These are phyloP conservation scores for Solanum gandarillasii DNA, from an alignment of 257 asterid genomes.

Conservation along the genomic window DNA sequence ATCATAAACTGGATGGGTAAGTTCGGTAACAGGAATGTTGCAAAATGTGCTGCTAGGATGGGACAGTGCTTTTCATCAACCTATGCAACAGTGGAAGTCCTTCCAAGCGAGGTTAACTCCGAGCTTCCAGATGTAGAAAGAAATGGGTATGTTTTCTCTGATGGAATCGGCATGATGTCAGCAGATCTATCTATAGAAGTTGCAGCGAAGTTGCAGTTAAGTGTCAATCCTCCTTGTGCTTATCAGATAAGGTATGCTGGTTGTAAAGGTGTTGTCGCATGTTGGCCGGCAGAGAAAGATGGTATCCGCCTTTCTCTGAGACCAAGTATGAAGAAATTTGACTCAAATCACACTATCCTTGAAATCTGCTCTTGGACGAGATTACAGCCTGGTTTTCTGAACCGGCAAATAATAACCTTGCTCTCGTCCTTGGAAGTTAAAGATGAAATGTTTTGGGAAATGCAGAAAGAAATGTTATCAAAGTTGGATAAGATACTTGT, in stretches of 20 bases:
- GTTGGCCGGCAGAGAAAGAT: constrained; percentile 52
- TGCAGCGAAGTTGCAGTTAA: constrained; percentile 57
- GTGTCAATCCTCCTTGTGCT: constrained; percentile 60
- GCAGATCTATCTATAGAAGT: constrained; percentile 63
- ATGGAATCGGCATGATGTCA: constrained; percentile 85
- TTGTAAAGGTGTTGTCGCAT: constrained; percentile 78
- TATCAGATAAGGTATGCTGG: constrained; percentile 93
- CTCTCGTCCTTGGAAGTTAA: constrained; percentile 71
- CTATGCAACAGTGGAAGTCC: constrained; percentile 87
- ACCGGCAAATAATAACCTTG: constrained; percentile 76
- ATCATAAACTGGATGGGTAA: constrained; percentile 82
- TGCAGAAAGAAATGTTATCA: constrained; percentile 71
- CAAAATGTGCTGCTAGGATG: constrained; percentile 96
- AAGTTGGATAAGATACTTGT: constrained; percentile 58
- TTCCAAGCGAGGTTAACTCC: constrained; percentile 18
- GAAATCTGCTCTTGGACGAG: constrained; percentile 98
- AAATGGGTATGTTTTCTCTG: constrained; percentile 65
- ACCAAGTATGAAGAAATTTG: constrained; percentile 74
- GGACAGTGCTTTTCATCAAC: constrained; percentile 99
- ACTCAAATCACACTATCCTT: constrained; percentile 55
- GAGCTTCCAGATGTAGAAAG: constrained; percentile 42
- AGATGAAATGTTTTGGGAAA: constrained; percentile 56
- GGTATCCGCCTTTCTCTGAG: constrained; percentile 46
- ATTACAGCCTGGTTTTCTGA: constrained; percentile 86
- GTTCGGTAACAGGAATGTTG: constrained; percentile 47